Evolutionary conservation across 768 basidiomycete species (phyloP), one percentile per base, ranked within the genome.

Genomic region (Leccinum sublutescens): DNA sequence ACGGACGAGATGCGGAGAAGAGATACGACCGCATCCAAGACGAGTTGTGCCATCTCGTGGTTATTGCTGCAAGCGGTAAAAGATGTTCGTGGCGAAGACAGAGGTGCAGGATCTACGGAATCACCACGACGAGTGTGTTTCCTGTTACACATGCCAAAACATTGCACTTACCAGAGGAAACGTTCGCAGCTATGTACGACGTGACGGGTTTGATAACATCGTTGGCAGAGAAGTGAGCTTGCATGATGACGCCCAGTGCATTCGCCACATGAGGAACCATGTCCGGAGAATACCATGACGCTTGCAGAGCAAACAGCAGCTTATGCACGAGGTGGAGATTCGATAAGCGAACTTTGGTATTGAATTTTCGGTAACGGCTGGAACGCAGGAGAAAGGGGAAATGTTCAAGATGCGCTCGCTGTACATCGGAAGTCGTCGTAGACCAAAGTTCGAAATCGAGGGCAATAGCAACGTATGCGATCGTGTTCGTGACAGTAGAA

Each of bases 361-460:
- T 97, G 78, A 93, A 97, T 36, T 81, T 80, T 57, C 81, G 70
- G 21, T 88, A 88, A 56, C 85, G 84, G 63, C 90, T 95, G 2
- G 82, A 79, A 54, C 82, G 76, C 15, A 96, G 70, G 17, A 97
- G 82, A 11, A 85, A 89, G 3, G 6, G 80, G 96, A 95, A 4
- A 68, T 96, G 94, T 51, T 89, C 87, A 0, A 95, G 77, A 64
- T 94, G 88, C 12, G 85, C 81, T 4, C 79, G 80, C 65, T 93
- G 91, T n/a, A 97, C 85, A 52, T 91, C 90, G 17, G 77, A 68
- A 4, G 79, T 79, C 0, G 89, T 85, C 33, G 76, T 80, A 0
- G 90, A 85, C 95, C 95, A 98, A 11, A 97, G 84, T 54, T 93
- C 88, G 62, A 98, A 92, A 66, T 96, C 93, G 1, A 98, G 83